Base-by-base conservation (phyloP, 768 basidiomycete species). In the Kwoniella pini region DNA sequence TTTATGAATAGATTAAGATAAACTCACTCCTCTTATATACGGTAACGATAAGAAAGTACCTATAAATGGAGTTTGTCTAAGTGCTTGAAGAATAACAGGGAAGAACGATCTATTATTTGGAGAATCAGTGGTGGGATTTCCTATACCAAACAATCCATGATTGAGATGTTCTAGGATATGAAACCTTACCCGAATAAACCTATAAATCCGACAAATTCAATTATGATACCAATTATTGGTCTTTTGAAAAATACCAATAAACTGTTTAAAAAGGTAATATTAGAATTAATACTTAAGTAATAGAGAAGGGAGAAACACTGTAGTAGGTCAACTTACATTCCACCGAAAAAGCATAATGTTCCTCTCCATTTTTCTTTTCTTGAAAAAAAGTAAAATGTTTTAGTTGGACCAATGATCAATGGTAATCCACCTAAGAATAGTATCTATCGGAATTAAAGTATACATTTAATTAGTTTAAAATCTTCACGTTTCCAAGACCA, bases 301-400 rank as follows among this genome's bases (percentile, higher is more conserved):
- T n/a, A n/a, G n/a, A n/a, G n/a, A n/a, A n/a, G n/a, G 19, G 21
- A 24, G 46, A 22, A 11, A 26, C 10, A 12, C 27, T 3, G 9
- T 10, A 33, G 2, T 15, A 28, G n/a, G n/a, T n/a, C 19, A 17
- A 69, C 77, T 71, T 55, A 78, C 77, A 78, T 76, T 1, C 77
- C 77, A 24, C 69, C 72, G 46, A 78, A 78, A 72, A 78, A 78
- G 62, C 67, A 72, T 6, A 76, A 26, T 15, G 70, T 70, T 44
- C 96, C 96, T 17, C 96, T 85, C 65, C 97, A 80, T 80, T 99
- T 99, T 79, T 98, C 90, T 77, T 85, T 89, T 63, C 96, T 86
- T 30, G 94, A 89, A 80, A 99, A 98, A 82, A 99, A 98, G 80
- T 91, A 91, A 81, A 96, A 94, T 19, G 93, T 96, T 82, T 97